Evolutionary conservation across 495 filamentous ascomycete genomes (phyloP), one percentile per base, ranked within the genome.

Genomic region (Daldinia grandis): DNA sequence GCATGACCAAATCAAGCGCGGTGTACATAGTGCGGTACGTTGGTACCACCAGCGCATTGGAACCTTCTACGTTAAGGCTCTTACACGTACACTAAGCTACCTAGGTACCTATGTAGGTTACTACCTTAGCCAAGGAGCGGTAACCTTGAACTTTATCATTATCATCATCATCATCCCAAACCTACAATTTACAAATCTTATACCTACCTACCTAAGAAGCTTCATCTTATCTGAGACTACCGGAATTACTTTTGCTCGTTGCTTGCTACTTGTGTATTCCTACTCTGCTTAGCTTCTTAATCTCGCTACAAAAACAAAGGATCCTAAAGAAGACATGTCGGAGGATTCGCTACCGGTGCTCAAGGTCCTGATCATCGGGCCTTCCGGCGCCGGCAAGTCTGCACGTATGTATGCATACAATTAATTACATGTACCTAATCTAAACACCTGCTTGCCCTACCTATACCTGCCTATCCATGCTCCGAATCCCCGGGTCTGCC

Each of bases 321-420:
- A 47, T 44, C n/a, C n/a, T n/a, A n/a, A n/a, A n/a, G n/a, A n/a
- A n/a, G n/a, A n/a, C n/a, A n/a, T 76, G 30, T 84, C 83, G 37
- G 82, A 87, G 67, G 84, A 86, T 55, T 73, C 77, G 17, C 68
- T 85, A 19, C 81, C 84, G 49, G 80, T 81, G 35, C 78, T 87
- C 59, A 86, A 86, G 80, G 77, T 87, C 49, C 63, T 87, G 61
- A 73, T 86, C 66, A 84, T 86, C 74, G 85, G 85, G 27, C 81
- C 84, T 27, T 86, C 84, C 38, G 83, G 83, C 50, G 84, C 81
- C 21, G 85, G 85, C 53, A 87, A 87, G 75, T 83, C 82, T 30
- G 84, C 84, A 62, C 74, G 85, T 86, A 77, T 74, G 42, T 47
- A 47, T 47, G 42, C 42, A 47, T 47, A 47, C 42, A 47, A 35